phyloP scores from a whole-genome alignment of 2,329 filamentous ascomycete genomes.

The Microcera coccophila region DNA sequence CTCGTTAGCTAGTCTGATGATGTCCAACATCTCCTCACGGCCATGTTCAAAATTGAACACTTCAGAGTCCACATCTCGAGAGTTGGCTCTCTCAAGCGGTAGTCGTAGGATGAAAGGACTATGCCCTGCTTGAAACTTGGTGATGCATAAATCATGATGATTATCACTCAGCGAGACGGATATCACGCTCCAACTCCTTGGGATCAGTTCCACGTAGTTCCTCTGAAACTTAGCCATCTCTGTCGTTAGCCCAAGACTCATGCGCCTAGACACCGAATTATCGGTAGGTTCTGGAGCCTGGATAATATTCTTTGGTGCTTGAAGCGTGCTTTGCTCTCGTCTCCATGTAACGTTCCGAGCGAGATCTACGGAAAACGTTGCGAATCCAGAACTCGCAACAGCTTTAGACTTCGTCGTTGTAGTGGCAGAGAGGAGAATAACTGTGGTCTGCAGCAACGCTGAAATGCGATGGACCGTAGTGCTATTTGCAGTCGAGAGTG shows the following conservation, averaged over 20 bases:
- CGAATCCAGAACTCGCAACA: constrained; percentile 51
- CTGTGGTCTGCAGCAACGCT: constrained; percentile 60
- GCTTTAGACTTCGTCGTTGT: constrained; percentile 44
- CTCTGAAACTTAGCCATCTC: constrained; percentile 66
- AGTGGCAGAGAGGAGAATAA: constrained; percentile 63
- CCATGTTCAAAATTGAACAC: constrained; percentile 81
- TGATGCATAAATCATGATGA: constrained; percentile 79
- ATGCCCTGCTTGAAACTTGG: constrained; percentile 71
- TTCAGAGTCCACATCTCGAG: constrained; percentile 71
- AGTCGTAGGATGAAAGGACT: constrained; percentile 83
- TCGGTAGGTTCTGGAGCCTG: neutral
- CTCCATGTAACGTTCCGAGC: constrained; percentile 66
- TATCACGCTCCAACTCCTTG: constrained; percentile 75
- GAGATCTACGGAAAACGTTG: constrained; percentile 63
- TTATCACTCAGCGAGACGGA: constrained; percentile 82
- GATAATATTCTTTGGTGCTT: constrained; percentile 31
- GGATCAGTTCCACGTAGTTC: constrained; percentile 82
- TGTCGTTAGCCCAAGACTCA: constrained; percentile 44
- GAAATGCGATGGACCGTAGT: constrained; percentile 60
- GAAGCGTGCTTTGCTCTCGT: constrained; percentile 58
- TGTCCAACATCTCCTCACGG: constrained; percentile 72
- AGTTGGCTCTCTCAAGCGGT: constrained; percentile 77
- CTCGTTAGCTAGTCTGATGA: constrained; percentile 76
- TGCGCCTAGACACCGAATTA: constrained; percentile 28
- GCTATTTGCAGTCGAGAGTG: constrained; percentile 52